These are phyloP conservation scores for Gryganskiella cystojenkinii DNA, from an alignment of 192 early-diverging fungal genomes.

Conservation along the genomic window DNA sequence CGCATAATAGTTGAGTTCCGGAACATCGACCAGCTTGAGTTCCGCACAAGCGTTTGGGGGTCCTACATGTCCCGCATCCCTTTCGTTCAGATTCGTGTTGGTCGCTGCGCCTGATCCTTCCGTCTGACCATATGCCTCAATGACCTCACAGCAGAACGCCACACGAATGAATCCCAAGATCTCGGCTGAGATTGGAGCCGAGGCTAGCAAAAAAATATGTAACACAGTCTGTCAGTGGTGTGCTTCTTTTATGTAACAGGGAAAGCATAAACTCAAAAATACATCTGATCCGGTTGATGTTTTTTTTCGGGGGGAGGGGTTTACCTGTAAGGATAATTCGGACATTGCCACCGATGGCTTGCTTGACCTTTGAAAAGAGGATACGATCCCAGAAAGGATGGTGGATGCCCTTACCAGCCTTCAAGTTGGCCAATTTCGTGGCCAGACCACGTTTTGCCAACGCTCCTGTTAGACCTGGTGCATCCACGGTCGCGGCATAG, in stretches of 20 bases:
- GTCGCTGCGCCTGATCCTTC: slow-evolving; percentile 74
- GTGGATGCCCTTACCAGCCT: slow-evolving; percentile 67
- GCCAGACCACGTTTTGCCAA: slow-evolving; percentile 69
- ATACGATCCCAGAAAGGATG: slow-evolving; percentile 92
- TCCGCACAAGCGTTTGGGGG: slow-evolving; percentile 72
- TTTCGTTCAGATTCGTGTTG: slow-evolving; percentile 67
- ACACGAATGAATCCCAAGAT: slow-evolving; percentile 85
- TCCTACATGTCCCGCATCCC: slow-evolving; percentile 82
- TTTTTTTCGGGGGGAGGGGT: too few species aligned
- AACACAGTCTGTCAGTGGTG: too few species aligned
- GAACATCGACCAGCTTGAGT: slow-evolving; percentile 90
- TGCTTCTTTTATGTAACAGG: neutral
- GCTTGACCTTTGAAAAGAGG: slow-evolving; percentile 80
- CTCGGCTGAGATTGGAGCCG: slow-evolving; percentile 87
- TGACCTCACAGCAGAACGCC: slow-evolving; percentile 78
- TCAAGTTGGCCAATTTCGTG: slow-evolving; percentile 70
- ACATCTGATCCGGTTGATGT: too few species aligned
- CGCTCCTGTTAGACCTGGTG: slow-evolving; percentile 70
- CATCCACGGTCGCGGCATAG: slow-evolving; percentile 62
- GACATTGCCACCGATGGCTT: slow-evolving; percentile 86
- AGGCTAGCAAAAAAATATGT: slow-evolving; percentile 36
- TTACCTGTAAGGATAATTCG: slow-evolving; percentile 80
- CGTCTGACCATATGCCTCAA: slow-evolving; percentile 93
- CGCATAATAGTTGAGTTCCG: slow-evolving; percentile 87
- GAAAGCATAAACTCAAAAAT: neutral